Percentiles rank a stretch among this genome's conserved stretches.
Evolutionary conservation across 1,139 yeast genomes (phyloP).

Genomic region (Zygosaccharomyces sapae): DNA sequence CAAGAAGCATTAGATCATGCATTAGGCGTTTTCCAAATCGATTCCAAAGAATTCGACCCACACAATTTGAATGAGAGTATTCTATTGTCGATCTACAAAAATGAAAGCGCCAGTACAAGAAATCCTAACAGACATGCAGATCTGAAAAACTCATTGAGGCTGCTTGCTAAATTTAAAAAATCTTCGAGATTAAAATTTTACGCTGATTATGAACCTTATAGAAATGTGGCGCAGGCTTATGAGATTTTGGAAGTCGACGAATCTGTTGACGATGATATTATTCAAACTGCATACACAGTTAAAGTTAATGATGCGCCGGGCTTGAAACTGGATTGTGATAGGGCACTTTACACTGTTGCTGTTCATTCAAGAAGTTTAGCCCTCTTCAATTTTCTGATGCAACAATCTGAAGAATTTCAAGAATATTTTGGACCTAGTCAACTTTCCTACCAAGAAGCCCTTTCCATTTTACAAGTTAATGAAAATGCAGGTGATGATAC

Average conservation of each 20-base stretch:
- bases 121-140: constrained; percentile 30
- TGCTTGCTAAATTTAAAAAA: constrained; percentile 45
- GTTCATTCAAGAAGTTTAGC: constrained; percentile 46
- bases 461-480: constrained; percentile 43
- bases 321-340: constrained; percentile 35
- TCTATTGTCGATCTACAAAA: constrained; percentile 47
- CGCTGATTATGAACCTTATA: constrained; percentile 50
- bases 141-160: constrained; percentile 41
- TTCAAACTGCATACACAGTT: constrained; percentile 64
- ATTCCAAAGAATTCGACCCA: constrained; percentile 28
- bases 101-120: constrained; percentile 37
- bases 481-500: constrained; percentile 52
- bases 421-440: constrained; percentile 30
- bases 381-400: constrained; percentile 36
- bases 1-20: constrained; percentile 55
- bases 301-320: constrained; percentile 50
- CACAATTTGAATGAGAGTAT: constrained; percentile 41
- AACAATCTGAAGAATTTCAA: constrained; percentile 32
- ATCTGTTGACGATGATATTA: constrained; percentile 70
- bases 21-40: constrained; percentile 51
- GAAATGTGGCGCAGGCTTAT: constrained; percentile 56
- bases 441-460: constrained; percentile 39
- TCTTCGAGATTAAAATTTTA: constrained; percentile 45
- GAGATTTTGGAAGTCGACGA: constrained; percentile 56
- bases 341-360: constrained; percentile 60